phyloP scores from a whole-genome alignment of 2,329 filamentous ascomycete species.

The Thelonectria blattea region DNA sequence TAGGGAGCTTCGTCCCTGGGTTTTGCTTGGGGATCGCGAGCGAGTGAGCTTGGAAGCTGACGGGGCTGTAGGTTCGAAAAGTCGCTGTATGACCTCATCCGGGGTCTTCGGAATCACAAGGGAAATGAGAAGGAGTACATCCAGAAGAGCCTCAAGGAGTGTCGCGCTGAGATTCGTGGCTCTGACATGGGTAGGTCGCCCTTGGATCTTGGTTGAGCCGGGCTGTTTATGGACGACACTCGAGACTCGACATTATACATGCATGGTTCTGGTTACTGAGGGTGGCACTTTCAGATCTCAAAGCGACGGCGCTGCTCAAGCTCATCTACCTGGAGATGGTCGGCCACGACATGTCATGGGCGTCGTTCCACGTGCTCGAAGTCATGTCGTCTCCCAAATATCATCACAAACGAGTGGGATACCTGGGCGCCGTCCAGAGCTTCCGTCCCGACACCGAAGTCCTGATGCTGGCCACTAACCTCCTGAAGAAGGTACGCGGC shows the following conservation, averaged over 20 bases:
- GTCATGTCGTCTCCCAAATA: slow-evolving; percentile 98
- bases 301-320: slow-evolving; percentile 94
- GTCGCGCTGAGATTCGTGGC: slow-evolving; percentile 86
- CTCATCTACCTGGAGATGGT: slow-evolving; percentile 99
- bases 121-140: slow-evolving; percentile 96
- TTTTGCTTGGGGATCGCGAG: neutral
- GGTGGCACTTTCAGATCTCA: slow-evolving; percentile 70
- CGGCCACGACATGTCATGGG: slow-evolving; percentile 99
- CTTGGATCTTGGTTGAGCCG: neutral
- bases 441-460: slow-evolving; percentile 96
- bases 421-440: slow-evolving; percentile 93
- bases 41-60: slow-evolving; percentile 27
- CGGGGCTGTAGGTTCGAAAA: slow-evolving; percentile 90
- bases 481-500: slow-evolving; percentile 81
- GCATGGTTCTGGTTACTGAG: slow-evolving; percentile 17
- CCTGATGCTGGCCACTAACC: slow-evolving; percentile 94
- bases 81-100: slow-evolving; percentile 97
- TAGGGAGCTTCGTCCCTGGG: slow-evolving; percentile 28
- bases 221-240: neutral
- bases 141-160: slow-evolving; percentile 92
- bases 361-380: slow-evolving; percentile 96
- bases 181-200: slow-evolving; percentile 83
- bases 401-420: slow-evolving; percentile 92
- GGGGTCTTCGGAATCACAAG: slow-evolving; percentile 93
- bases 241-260: neutral